These are phyloP conservation scores for Calonectria montana DNA, from an alignment of 2,329 filamentous ascomycete genomes.

Conservation along the genomic window DNA sequence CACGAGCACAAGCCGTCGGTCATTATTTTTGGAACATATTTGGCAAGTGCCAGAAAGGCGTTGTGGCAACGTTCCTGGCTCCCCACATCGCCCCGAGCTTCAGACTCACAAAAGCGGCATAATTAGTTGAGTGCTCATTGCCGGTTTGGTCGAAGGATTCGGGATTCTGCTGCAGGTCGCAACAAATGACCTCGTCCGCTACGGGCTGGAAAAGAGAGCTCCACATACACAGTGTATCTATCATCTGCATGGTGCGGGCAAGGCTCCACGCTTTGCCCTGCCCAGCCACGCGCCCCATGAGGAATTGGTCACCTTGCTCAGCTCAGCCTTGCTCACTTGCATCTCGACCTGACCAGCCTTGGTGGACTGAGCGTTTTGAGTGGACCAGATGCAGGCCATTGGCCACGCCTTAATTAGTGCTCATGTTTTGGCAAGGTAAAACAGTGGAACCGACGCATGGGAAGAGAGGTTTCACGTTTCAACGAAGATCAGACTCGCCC, in stretches of 20 bases:
- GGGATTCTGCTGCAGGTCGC: background rate
- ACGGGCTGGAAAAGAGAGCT: background rate
- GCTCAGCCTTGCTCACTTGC: constrained; percentile 20
- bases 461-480: background rate
- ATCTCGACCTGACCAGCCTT: background rate
- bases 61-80: background rate
- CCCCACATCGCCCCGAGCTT: background rate
- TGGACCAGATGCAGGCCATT: background rate
- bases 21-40: constrained; percentile 12
- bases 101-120: background rate
- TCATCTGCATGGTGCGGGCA: constrained; percentile 5
- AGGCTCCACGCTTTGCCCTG: constrained; percentile 2
- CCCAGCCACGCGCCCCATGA: constrained; percentile 3
- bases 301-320: background rate
- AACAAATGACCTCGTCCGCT: background rate
- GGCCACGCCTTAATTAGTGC: background rate
- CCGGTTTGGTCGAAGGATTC: background rate
- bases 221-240: background rate
- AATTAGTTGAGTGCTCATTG: background rate
- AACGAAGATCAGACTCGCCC: background rate
- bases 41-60: background rate
- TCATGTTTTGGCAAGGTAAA: background rate
- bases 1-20: background rate
- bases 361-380: background rate
- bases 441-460: background rate